Conservation (phyloP, 2,329 filamentous ascomycete genomes). For the Penicillium sp. region DNA sequence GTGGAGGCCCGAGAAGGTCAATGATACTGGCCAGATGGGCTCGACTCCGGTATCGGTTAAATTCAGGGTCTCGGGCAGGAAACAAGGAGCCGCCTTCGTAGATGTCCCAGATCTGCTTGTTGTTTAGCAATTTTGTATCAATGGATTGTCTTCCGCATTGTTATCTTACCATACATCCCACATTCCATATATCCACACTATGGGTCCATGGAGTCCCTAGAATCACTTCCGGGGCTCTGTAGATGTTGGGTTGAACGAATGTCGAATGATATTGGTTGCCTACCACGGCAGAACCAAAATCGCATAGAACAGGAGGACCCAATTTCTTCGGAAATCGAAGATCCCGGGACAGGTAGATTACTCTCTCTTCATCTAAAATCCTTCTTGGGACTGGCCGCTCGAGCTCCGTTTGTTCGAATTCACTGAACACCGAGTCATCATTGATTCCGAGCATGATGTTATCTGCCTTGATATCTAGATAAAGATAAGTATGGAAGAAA, state of each 20-base stretch:
- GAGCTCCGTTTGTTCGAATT: slow-evolving; percentile 41
- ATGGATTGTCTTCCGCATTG: neutral
- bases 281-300: slow-evolving; percentile 46
- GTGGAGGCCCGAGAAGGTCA: slow-evolving; percentile 43
- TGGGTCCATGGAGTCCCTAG: slow-evolving; percentile 44
- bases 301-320: slow-evolving; percentile 43
- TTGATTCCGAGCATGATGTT: slow-evolving; percentile 45
- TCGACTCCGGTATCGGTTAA: slow-evolving; percentile 39
- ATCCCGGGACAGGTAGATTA: slow-evolving; percentile 42
- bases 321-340: slow-evolving; percentile 31
- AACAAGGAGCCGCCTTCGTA: slow-evolving; percentile 47
- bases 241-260: slow-evolving; percentile 31
- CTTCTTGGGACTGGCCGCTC: slow-evolving; percentile 42
- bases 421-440: slow-evolving; percentile 38
- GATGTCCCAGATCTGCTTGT: slow-evolving; percentile 48
- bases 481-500: slow-evolving; percentile 1
- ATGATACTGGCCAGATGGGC: slow-evolving; percentile 49
- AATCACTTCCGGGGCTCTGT: slow-evolving; percentile 44
- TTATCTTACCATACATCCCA: slow-evolving; percentile 46
- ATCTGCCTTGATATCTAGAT: slow-evolving; percentile 43
- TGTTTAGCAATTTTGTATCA: too few species aligned
- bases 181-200: slow-evolving; percentile 50
- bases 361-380: slow-evolving; percentile 32
- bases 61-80: slow-evolving; percentile 37
- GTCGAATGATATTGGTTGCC: slow-evolving; percentile 32